Evolutionary conservation across 257 asterid species (phyloP), one percentile per base, ranked within the genome.

Genomic region (Nicotiana obtusifolia): DNA sequence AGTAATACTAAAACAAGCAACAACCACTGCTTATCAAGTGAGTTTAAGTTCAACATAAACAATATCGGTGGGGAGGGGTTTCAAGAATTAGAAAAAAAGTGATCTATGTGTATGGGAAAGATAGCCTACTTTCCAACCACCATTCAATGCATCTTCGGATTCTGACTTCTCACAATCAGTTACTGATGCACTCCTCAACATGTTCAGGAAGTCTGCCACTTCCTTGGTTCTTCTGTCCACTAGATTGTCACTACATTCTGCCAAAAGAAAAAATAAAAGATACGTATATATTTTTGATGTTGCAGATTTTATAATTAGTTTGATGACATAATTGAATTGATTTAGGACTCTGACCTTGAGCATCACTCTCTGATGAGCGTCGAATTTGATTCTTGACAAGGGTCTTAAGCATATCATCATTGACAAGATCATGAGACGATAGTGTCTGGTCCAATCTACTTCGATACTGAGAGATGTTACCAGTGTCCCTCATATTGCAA

Each of bases 131-230:
- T 92, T 94, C 98, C 98, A 94, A 73, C 89, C 83, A 66, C 82
- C 83, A 10, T 66, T 85, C 62, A 87, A 87, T 30, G 85, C 89
- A 7, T 90, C 87, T 19, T 84, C 84, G 47, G 10, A 41, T 41
- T 8, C 47, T 0, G 47, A 41, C 47, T 41, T 41, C 47, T 41
- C 47, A 7, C 11, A 3, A 10, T 86, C 86, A 41, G 84, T 80
- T 26, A 76, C 84, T 0, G 94, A 91, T 57, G 96, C 91, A 88
- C 99, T 95, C 87, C 97, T 87, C 84, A 94, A 81, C 97, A 91
- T 93, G 71, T 80, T 81, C 24, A 95, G 95, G 81, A 94, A 91
- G 85, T 84, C 83, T 2, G 87, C 90, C 64, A 94, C 85, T 88
- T 94, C 94, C 78, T 84, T 84, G 80, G 96, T 91, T 91, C 97